Percentiles rank a stretch among this genome's conserved stretches.
Evolutionary conservation across 2,329 filamentous ascomycete genomes (phyloP).

Genomic region (Aspergillus brunneoviolaceus): DNA sequence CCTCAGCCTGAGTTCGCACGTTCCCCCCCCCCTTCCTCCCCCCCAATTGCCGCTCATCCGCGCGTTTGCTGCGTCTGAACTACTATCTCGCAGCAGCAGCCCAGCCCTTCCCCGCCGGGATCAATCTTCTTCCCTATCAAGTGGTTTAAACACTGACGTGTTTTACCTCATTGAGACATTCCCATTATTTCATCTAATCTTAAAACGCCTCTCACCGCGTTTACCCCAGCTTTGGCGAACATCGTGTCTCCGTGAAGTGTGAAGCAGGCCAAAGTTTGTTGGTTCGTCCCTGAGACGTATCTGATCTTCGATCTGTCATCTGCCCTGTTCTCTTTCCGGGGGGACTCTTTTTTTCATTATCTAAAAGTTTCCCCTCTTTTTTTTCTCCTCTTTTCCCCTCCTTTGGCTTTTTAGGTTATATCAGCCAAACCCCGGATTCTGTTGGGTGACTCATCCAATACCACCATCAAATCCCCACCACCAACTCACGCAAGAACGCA

Average conservation of each 20-base stretch:
- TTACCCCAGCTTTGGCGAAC: not conserved
- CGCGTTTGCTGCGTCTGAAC: constrained; percentile 37
- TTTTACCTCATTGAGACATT: constrained; percentile 8
- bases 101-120: constrained; percentile 16
- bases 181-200: not conserved
- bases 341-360: constrained; percentile 1
- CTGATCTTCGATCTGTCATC: not conserved
- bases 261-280: not conserved
- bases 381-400: constrained; percentile 2
- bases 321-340: constrained; percentile 9
- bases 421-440: not conserved
- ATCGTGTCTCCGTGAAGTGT: not conserved
- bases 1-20: constrained; percentile 33
- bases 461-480: not conserved
- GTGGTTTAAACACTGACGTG: constrained; percentile 4
- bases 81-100: not conserved
- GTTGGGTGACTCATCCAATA: not conserved
- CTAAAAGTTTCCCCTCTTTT: not conserved
- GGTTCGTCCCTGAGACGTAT: not conserved
- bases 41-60: constrained; percentile 40
- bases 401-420: constrained; percentile 3
- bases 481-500: not conserved
- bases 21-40: constrained; percentile 37
- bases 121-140: constrained; percentile 8
- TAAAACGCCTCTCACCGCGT: not conserved